Conservation (phyloP, 257 asterid genomes). For the Rubia yunnanensis region DNA sequence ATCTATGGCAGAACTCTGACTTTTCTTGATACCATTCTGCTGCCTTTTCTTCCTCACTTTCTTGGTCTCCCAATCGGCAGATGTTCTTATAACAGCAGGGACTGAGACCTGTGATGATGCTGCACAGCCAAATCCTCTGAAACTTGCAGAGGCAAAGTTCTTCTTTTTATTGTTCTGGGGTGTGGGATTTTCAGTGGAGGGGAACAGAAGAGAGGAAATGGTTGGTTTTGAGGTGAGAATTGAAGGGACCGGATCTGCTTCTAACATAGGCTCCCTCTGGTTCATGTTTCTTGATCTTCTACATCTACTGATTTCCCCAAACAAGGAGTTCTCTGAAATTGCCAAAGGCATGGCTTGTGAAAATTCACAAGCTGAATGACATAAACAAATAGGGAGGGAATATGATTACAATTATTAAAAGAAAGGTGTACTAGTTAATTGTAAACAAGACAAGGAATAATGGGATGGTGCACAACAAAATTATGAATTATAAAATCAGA, state of each 20-base stretch:
- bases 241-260: conserved; percentile 43
- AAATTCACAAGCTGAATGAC: not conserved
- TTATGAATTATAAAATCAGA: conserved; percentile 1
- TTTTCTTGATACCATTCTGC: conserved; percentile 13
- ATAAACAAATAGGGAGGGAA: not conserved
- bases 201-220: conserved; percentile 52
- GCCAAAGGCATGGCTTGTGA: conserved; percentile 14
- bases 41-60: conserved; percentile 39
- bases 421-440: not conserved
- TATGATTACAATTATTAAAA: not conserved
- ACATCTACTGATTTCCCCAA: conserved; percentile 33
- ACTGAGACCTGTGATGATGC: conserved; percentile 90
- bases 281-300: conserved; percentile 47
- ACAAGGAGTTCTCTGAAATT: conserved; percentile 27
- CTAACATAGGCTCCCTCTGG: conserved; percentile 19
- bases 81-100: conserved; percentile 69
- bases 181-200: conserved; percentile 26
- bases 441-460: not conserved
- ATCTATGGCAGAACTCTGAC: conserved; percentile 9
- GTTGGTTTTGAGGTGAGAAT: conserved; percentile 42
- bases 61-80: conserved; percentile 83
- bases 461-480: conserved; percentile 7
- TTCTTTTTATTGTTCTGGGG: conserved; percentile 49
- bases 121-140: conserved; percentile 81
- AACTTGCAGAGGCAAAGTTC: conserved; percentile 54